Conservation (phyloP, 176 grass and related monocot species). For the Chloris gayana region DNA sequence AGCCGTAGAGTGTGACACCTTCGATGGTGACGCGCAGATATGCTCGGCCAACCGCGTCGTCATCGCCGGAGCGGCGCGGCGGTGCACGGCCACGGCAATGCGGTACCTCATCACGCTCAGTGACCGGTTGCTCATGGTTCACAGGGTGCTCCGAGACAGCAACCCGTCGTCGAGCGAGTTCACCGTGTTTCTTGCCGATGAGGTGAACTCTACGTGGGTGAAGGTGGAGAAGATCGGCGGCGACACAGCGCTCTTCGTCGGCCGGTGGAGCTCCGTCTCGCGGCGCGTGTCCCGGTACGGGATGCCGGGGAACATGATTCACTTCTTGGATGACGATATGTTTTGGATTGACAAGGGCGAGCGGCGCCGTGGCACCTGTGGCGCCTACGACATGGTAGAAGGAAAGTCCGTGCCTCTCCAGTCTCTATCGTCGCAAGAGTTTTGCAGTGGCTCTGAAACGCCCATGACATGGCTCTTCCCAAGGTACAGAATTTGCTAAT, state of each 20-base stretch:
- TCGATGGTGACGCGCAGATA: too few species aligned
- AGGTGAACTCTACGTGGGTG: not conserved
- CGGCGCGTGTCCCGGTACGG: not conserved
- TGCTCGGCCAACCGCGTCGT: too few species aligned
- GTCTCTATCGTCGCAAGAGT: not conserved
- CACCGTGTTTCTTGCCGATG: not conserved
- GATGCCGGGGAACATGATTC: not conserved
- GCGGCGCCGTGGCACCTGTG: not conserved
- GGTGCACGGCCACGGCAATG: not conserved
- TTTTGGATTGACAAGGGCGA: not conserved
- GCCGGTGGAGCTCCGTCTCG: not conserved
- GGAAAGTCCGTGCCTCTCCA: not conserved
- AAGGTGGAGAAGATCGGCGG: not conserved
- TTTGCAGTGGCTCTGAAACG: not conserved
- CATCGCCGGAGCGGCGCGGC: too few species aligned
- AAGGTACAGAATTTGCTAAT: not conserved
- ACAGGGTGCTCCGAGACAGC: not conserved
- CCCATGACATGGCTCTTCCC: conserved; percentile 4
- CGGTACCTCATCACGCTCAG: not conserved
- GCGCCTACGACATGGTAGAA: not conserved
- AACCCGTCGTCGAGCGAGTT: not conserved
- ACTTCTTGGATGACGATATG: not conserved
- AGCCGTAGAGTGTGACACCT: not conserved
- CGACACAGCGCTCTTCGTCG: not conserved
- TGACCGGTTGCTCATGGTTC: not conserved